These are phyloP conservation scores for Ajuga chamaepitys DNA, from an alignment of 257 asterid species.

Conservation along the genomic window DNA sequence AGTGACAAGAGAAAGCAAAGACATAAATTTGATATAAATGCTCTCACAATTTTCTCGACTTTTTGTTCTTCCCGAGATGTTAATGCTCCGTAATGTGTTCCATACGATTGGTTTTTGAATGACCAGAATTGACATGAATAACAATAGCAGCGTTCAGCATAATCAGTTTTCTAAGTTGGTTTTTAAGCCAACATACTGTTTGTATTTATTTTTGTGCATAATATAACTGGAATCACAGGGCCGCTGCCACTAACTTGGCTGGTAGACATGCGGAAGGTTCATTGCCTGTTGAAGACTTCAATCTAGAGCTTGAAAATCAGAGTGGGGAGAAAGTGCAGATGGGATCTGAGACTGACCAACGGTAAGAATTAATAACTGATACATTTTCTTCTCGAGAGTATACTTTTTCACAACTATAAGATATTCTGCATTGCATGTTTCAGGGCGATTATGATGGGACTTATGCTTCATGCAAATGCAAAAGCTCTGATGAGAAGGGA, in stretches of 20 bases:
- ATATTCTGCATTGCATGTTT: slow-evolving; percentile 7
- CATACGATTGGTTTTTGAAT: neutral
- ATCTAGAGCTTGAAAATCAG: slow-evolving; percentile 91
- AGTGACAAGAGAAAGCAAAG: neutral
- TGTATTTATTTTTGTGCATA: slow-evolving; percentile 4
- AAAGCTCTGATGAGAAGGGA: slow-evolving; percentile 61
- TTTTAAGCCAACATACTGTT: neutral
- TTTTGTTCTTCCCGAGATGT: neutral
- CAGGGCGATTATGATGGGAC: slow-evolving; percentile 98
- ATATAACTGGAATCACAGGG: slow-evolving; percentile 33
- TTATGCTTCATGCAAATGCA: slow-evolving; percentile 88
- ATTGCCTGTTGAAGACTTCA: slow-evolving; percentile 84
- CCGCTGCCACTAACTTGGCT: slow-evolving; percentile 73
- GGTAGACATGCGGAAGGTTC: slow-evolving; percentile 82
- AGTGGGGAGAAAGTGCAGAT: slow-evolving; percentile 75
- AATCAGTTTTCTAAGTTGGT: neutral
- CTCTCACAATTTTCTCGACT: neutral
- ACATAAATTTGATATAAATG: neutral
- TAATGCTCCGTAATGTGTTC: neutral
- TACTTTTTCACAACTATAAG: too few relatives aligned
- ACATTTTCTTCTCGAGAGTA: too few relatives aligned
- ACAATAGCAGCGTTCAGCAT: neutral
- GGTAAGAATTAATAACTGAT: slow-evolving; percentile 31
- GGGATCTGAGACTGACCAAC: slow-evolving; percentile 91
- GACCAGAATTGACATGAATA: neutral